Evolutionary conservation across 2,329 filamentous ascomycete species (phyloP).

Genomic region (Botryotinia globosa): DNA sequence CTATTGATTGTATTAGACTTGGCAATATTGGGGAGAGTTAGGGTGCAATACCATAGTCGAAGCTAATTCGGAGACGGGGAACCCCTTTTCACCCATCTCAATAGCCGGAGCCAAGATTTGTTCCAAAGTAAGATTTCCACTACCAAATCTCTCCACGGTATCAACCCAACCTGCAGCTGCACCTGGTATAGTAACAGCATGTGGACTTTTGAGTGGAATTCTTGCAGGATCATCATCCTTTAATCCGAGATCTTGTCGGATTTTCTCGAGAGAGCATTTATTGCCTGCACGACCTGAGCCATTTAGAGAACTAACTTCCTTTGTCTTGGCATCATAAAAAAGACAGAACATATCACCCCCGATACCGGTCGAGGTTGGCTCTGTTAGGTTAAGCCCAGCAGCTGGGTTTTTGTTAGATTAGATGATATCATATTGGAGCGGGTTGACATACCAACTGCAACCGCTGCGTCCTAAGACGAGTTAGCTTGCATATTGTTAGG

Average conservation of each 20-base stretch:
- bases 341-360: conserved; percentile 74
- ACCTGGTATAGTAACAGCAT: conserved; percentile 83
- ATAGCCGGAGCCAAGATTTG: conserved; percentile 82
- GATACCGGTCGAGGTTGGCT: conserved; percentile 90
- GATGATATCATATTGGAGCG: neutral
- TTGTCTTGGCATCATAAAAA: conserved; percentile 49
- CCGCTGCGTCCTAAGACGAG: conserved; percentile 75
- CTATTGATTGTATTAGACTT: conserved; percentile 44
- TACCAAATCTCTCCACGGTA: conserved; percentile 82
- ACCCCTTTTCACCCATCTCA: conserved; percentile 81
- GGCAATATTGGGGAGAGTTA: neutral
- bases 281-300: conserved; percentile 82
- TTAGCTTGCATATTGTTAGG: conserved; percentile 22
- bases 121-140: conserved; percentile 72
- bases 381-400: conserved; percentile 87
- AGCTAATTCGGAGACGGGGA: conserved; percentile 76
- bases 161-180: conserved; percentile 94
- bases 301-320: conserved; percentile 82
- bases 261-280: conserved; percentile 64
- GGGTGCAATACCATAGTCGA: conserved; percentile 32
- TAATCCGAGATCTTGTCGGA: conserved; percentile 68
- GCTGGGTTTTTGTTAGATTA: conserved; percentile 49
- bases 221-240: conserved; percentile 51
- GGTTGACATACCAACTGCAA: conserved; percentile 69
- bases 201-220: conserved; percentile 74